Percentiles rank a stretch among this genome's conserved stretches.
Evolutionary conservation across 495 filamentous ascomycete genomes (phyloP).

Genomic region (Aspergillus olivimuriae): DNA sequence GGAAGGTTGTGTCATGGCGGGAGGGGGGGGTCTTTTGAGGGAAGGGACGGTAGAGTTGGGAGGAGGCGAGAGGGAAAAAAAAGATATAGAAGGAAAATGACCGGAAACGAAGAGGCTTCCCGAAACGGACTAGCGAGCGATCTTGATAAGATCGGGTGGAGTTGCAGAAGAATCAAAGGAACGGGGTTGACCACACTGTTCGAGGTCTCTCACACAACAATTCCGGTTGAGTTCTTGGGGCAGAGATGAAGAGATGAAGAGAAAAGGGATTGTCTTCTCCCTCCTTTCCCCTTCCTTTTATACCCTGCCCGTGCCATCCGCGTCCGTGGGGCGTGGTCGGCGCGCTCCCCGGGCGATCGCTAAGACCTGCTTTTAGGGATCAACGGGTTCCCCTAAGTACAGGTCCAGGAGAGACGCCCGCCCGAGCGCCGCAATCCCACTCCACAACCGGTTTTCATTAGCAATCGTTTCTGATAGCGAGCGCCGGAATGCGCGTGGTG

Average conservation of each 20-base stretch:
- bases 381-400: constrained; percentile 45
- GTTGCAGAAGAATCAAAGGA: neutral
- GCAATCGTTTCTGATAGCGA: constrained; percentile 10
- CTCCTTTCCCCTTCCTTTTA: neutral
- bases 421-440: constrained; percentile 18
- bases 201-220: neutral
- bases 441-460: constrained; percentile 18
- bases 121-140: constrained; percentile 4
- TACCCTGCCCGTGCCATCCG: no score
- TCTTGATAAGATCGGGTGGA: constrained; percentile 14
- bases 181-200: neutral
- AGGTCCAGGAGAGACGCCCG: constrained; percentile 43
- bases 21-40: constrained; percentile 1
- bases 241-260: neutral
- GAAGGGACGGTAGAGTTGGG: constrained; percentile 1
- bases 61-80: constrained; percentile 8
- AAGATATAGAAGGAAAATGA: constrained; percentile 2
- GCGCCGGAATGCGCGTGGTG: neutral
- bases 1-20: constrained; percentile 60
- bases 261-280: constrained; percentile 1
- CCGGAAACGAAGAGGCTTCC: constrained; percentile 9
- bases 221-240: no score
- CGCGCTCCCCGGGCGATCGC: constrained; percentile 24
- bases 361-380: constrained; percentile 49
- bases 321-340: constrained; percentile 9